phyloP scores from a whole-genome alignment of 2,329 filamentous ascomycete species.

The Triangularia setosa region DNA sequence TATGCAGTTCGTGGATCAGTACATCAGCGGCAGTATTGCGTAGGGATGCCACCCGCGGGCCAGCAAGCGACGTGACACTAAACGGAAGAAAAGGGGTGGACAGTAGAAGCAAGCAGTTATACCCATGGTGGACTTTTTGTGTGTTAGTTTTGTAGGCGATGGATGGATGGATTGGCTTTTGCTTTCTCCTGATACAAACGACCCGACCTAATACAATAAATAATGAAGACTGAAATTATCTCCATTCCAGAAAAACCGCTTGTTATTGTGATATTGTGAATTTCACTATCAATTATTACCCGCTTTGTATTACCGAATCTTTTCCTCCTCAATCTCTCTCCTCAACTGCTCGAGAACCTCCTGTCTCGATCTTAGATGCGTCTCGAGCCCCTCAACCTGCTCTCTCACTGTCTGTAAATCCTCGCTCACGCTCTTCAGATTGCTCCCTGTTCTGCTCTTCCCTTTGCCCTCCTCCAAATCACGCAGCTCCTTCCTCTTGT shows the following conservation, averaged over 20 bases:
- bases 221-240: not conserved
- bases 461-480: conserved; percentile 70
- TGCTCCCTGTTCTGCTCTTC: conserved; percentile 64
- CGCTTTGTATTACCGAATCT: conserved; percentile 45
- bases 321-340: conserved; percentile 84
- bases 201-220: not conserved
- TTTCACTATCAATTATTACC: not conserved
- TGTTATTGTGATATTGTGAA: not conserved
- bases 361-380: conserved; percentile 73
- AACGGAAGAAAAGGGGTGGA: not conserved
- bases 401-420: conserved; percentile 89
- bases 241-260: not conserved
- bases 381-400: conserved; percentile 86
- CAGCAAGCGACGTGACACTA: not conserved
- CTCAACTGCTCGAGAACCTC: conserved; percentile 71
- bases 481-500: conserved; percentile 77
- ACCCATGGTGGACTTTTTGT: not conserved
- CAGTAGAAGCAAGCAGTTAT: not conserved
- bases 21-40: conserved; percentile 47
- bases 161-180: not conserved
- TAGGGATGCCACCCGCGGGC: conserved; percentile 29
- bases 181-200: not conserved
- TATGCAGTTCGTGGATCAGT: conserved; percentile 41
- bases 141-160: not conserved
- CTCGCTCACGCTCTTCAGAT: conserved; percentile 72